Evolutionary conservation across 2,329 filamentous ascomycete genomes (phyloP).

Genomic region (Sarocladiaceae sp.): DNA sequence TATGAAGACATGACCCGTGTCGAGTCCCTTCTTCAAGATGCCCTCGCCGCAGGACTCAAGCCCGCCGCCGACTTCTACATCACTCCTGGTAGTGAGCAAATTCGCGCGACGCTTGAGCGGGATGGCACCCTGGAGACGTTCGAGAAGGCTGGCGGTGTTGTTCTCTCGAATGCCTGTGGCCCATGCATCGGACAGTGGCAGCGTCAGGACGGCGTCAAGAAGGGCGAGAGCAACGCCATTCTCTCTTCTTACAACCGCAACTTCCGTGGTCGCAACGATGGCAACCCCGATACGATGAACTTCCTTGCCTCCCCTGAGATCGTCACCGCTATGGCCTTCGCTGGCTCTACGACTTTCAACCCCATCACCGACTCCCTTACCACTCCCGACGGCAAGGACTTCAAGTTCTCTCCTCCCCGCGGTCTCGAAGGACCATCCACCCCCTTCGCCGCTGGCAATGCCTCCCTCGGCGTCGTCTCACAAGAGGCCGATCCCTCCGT

Average conservation of each 20-base stretch:
- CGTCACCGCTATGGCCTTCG: constrained; percentile 92
- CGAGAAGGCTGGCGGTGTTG: constrained; percentile 74
- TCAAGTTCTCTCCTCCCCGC: constrained; percentile 76
- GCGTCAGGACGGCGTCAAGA: constrained; percentile 75
- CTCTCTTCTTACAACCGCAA: constrained; percentile 98
- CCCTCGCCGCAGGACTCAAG: constrained; percentile 79
- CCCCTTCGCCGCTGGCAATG: constrained; percentile 72
- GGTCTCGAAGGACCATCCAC: constrained; percentile 58
- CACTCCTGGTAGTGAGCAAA: constrained; percentile 94
- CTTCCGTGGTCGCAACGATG: constrained; percentile 94
- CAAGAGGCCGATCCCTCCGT: constrained; percentile 65
- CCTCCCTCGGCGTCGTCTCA: constrained; percentile 65
- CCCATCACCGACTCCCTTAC: constrained; percentile 80
- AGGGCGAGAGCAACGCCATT: constrained; percentile 88
- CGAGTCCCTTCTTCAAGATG: constrained; percentile 88
- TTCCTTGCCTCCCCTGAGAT: constrained; percentile 96
- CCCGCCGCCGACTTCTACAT: constrained; percentile 91
- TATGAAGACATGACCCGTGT: constrained; percentile 98
- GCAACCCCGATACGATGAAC: constrained; percentile 96
- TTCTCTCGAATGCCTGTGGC: constrained; percentile 92
- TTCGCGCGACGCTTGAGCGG: constrained; percentile 85
- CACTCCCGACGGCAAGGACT: constrained; percentile 72
- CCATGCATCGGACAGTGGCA: constrained; percentile 96
- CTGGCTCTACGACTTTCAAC: constrained; percentile 91
- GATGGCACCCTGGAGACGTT: constrained; percentile 85